Percentiles rank a stretch among this genome's conserved stretches.
phyloP scores from a whole-genome alignment of 768 basidiomycete genomes.

The Coprinopsis strossmayeri region DNA sequence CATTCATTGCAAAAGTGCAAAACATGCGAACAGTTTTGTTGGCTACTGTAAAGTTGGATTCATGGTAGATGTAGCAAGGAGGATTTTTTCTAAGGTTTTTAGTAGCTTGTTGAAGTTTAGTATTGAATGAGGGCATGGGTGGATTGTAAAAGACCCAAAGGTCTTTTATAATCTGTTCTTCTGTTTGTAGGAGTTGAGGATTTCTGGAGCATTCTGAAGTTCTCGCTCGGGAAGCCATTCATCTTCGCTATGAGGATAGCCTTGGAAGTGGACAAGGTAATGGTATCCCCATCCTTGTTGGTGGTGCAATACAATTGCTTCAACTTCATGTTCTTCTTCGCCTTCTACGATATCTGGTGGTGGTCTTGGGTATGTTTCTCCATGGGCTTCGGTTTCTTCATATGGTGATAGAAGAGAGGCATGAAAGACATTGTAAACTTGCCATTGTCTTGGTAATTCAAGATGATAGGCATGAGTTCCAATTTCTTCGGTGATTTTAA shows the following conservation, averaged over 20 bases:
- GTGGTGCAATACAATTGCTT: background rate
- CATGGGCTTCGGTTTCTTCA: constrained; percentile 8
- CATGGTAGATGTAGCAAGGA: too few relatives aligned
- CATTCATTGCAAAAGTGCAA: too few relatives aligned
- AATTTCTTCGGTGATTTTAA: background rate
- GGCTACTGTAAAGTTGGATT: too few relatives aligned
- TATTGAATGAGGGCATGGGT: too few relatives aligned
- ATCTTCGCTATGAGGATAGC: background rate
- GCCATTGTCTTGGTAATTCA: background rate
- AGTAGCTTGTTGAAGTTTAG: too few relatives aligned
- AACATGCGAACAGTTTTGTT: too few relatives aligned
- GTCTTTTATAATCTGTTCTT: background rate
- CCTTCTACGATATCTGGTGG: constrained; percentile 6
- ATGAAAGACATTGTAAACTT: background rate
- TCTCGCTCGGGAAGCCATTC: background rate
- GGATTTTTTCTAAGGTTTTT: too few relatives aligned
- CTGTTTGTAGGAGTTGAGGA: background rate
- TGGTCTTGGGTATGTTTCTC: background rate
- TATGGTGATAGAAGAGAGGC: constrained; percentile 2
- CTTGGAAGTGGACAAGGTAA: background rate
- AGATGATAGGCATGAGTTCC: background rate
- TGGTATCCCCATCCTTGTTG: background rate
- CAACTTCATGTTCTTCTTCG: constrained; percentile 9
- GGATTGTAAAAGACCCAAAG: too few relatives aligned
- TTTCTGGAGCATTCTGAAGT: background rate